Evolutionary conservation across 164 flowering plant species (phyloP).

Genomic region (Piper longum): DNA sequence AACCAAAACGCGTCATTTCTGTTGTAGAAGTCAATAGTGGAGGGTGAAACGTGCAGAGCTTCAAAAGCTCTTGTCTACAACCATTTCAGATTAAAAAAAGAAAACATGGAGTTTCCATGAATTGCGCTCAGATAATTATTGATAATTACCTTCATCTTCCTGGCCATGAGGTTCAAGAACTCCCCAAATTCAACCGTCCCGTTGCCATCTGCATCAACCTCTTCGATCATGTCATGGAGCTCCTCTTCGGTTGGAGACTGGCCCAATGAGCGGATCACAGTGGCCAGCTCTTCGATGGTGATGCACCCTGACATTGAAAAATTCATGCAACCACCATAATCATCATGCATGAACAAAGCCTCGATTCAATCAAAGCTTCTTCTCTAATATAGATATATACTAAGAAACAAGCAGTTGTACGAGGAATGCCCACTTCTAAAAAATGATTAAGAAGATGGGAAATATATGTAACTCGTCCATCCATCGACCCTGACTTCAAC

Average conservation of each 20-base stretch:
- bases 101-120: too few species aligned
- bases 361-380: too few species aligned
- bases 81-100: background rate
- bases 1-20: too few species aligned
- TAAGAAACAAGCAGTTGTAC: too few species aligned
- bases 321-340: too few species aligned
- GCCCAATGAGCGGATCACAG: slow-evolving; percentile 69
- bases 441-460: too few species aligned
- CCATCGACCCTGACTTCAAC: background rate
- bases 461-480: background rate
- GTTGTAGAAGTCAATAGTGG: too few species aligned
- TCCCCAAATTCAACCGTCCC: slow-evolving; percentile 72
- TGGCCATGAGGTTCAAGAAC: slow-evolving; percentile 63
- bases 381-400: too few species aligned
- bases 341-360: too few species aligned
- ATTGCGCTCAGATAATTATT: background rate
- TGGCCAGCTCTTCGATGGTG: slow-evolving; percentile 63
- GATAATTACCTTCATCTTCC: slow-evolving; percentile 44
- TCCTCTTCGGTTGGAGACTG: slow-evolving; percentile 68
- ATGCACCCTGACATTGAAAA: slow-evolving; percentile 42
- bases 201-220: slow-evolving; percentile 57
- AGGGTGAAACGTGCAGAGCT: too few species aligned
- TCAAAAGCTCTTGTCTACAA: too few species aligned
- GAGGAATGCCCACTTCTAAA: too few species aligned
- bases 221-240: slow-evolving; percentile 60